Evolutionary conservation across 495 filamentous ascomycete species (phyloP).

Genomic region (Xylaria telfairii): DNA sequence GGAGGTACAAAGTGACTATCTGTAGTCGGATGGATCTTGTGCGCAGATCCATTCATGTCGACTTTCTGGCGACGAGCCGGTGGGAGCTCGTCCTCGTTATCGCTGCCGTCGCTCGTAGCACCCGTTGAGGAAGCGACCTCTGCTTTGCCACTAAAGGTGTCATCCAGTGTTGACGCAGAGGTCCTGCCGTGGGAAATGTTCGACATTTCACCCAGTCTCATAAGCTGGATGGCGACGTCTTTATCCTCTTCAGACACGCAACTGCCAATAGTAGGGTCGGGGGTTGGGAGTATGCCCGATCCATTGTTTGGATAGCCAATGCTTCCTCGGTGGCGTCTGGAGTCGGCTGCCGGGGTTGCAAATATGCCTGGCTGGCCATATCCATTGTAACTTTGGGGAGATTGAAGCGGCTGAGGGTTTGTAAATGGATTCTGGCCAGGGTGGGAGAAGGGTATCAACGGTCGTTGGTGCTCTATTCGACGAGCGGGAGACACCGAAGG

Average conservation of each 20-base stretch:
- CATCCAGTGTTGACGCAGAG: constrained; percentile 91
- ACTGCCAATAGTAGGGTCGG: constrained; percentile 91
- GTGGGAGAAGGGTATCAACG: constrained; percentile 71
- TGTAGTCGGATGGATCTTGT: constrained; percentile 61
- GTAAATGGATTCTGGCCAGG: constrained; percentile 75
- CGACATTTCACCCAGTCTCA: constrained; percentile 90
- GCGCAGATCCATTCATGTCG: constrained; percentile 53
- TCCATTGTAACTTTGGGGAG: constrained; percentile 74
- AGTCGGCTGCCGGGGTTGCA: constrained; percentile 64
- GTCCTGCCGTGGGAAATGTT: constrained; percentile 88
- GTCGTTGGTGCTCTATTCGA: constrained; percentile 61
- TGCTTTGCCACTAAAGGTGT: constrained; percentile 86
- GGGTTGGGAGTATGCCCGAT: constrained; percentile 75
- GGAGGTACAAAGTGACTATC: constrained; percentile 66
- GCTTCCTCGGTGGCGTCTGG: constrained; percentile 71
- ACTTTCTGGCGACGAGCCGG: constrained; percentile 65
- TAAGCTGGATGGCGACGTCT: constrained; percentile 94
- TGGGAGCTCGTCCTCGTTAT: constrained; percentile 73
- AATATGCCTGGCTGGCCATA: constrained; percentile 52
- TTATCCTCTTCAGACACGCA: constrained; percentile 98
- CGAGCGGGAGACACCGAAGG: constrained; percentile 93
- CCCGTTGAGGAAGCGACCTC: constrained; percentile 85
- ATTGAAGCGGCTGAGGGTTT: constrained; percentile 74
- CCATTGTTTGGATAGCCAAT: constrained; percentile 54
- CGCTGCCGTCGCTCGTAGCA: constrained; percentile 80